Evolutionary conservation across 208 protist species (phyloP), one percentile per base, ranked within the genome.

Genomic region (Wallacemonas sp.): DNA sequence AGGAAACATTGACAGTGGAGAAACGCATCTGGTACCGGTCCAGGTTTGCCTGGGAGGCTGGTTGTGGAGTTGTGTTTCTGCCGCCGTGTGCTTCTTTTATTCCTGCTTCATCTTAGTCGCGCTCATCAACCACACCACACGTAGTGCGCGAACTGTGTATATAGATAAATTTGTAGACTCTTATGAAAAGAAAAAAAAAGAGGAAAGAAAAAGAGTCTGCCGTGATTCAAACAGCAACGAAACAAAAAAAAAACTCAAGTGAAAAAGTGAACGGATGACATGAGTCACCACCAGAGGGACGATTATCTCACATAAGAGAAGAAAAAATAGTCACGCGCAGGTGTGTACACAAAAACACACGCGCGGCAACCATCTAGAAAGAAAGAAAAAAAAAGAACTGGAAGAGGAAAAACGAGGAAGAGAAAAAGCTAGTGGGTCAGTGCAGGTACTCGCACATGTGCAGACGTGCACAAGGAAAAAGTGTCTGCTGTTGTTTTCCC

Each of bases 401-500:
- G 33, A 44, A 61, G 54, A 25, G 33, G n/a, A n/a, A n/a, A n/a
- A n/a, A n/a, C n/a, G n/a, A n/a, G n/a, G n/a, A n/a, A n/a, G n/a
- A n/a, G n/a, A n/a, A n/a, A n/a, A n/a, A n/a, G n/a, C n/a, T n/a
- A 25, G 20, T 49, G 44, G 8, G 44, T 18, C 7, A 22, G 10
- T 49, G 44, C 36, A 7, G 14, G 7, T 14, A 16, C 36, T 16
- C 36, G 14, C 36, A 49, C n/a, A 22, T 49, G 44, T 49, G 44
- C 50, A 57, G 29, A 7, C 26, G 16, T 49, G 39, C 26, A 26
- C 12, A 59, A 55, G 20, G 25, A 45, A 70, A 62, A 81, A 81
- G 75, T 81, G 70, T 79, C 74, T 75, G 63, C 67, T 79, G 74
- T 74, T 79, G 57, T 75, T 79, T 52, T 57, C n/a, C n/a, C n/a